Base-by-base conservation (phyloP, 2,329 filamentous ascomycete genomes). In the Aspergillus nomiae region DNA sequence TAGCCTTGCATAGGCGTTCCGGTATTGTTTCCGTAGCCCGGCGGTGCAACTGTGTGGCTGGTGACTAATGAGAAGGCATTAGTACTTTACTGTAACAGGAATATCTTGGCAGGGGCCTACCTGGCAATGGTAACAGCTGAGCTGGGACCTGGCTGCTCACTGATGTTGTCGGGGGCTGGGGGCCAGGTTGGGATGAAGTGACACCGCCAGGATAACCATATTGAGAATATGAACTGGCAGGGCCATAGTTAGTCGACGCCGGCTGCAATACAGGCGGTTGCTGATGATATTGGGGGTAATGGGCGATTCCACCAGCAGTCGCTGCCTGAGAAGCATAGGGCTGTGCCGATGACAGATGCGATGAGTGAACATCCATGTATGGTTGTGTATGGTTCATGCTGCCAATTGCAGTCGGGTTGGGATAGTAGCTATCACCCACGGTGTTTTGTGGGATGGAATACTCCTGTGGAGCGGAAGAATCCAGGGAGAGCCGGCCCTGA, bases 281-380 rank as follows among this genome's bases (percentile, higher is more conserved):
- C 63, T 82, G 81, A 56, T 83, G 84, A 69, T 91, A 91, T 61
- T 90, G 89, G 78, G 48, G 28, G 48, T 97, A 96, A 70, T 94
- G 91, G 51, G 86, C 83, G 77, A 96, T 85, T 58, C 84, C 85
- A 63, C 89, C 84, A 0, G 92, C 91, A 16, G 92, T 90, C 53
- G 91, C 90, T 26, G 91, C 89, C 76, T 93, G 90, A 11, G 91
- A 89, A 63, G 89, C 84, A 72, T 90, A 91, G 64, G 88, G 85
- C 76, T 92, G 91, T 64, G 89, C 90, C 69, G 89, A 87, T 71
- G 91, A 91, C 83, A 96, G 89, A 79, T 95, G 91, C 72, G 85
- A 82, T 67, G 87, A 83, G 75, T 89, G 86, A 74, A 95, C 93
- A 78, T 96, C 95, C 89, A 96, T 91, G 72, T 96, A 94, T 70